Percentiles rank a stretch among this genome's conserved stretches.
Conservation (phyloP, 192 early-diverging fungal genomes). For the Cetraspora pellucida region DNA sequence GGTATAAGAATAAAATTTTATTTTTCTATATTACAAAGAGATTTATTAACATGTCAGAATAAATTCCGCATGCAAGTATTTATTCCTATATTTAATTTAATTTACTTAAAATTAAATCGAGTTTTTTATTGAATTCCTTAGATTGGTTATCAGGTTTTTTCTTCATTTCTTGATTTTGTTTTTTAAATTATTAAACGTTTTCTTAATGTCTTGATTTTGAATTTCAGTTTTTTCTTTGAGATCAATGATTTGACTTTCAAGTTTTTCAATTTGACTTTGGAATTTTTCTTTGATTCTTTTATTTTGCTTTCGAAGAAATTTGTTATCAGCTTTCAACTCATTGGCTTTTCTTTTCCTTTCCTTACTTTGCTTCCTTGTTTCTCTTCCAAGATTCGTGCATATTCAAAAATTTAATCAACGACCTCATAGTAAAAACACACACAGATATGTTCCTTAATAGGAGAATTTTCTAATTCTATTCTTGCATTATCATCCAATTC, state of each 20-base stretch:
- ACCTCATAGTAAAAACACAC: neutral
- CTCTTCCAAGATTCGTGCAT: conserved; percentile 11
- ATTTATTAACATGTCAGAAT: conserved; percentile 11
- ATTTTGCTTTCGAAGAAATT: conserved; percentile 21
- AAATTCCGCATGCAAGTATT: conserved; percentile 17
- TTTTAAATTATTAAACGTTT: neutral
- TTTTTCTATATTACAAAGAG: conserved; percentile 11
- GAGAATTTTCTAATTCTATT: conserved; percentile 23
- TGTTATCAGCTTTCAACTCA: conserved; percentile 15
- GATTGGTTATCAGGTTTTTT: neutral
- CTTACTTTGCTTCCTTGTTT: conserved; percentile 7
- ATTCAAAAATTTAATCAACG: neutral
- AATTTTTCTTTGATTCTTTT: conserved; percentile 17
- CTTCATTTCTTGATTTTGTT: conserved; percentile 7
- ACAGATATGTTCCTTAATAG: conserved; percentile 6
- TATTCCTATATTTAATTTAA: conserved; percentile 24
- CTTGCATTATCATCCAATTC: neutral
- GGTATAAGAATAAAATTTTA: conserved; percentile 13
- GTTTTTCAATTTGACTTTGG: conserved; percentile 15
- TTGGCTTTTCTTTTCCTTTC: conserved; percentile 15
- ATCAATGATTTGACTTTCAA: conserved; percentile 16
- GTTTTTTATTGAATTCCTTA: conserved; percentile 12
- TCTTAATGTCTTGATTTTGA: conserved; percentile 15
- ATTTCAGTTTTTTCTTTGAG: conserved; percentile 10
- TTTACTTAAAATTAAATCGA: conserved; percentile 20